phyloP scores from a whole-genome alignment of 2,329 filamentous ascomycete genomes.

The Hypomyces rosellus region DNA sequence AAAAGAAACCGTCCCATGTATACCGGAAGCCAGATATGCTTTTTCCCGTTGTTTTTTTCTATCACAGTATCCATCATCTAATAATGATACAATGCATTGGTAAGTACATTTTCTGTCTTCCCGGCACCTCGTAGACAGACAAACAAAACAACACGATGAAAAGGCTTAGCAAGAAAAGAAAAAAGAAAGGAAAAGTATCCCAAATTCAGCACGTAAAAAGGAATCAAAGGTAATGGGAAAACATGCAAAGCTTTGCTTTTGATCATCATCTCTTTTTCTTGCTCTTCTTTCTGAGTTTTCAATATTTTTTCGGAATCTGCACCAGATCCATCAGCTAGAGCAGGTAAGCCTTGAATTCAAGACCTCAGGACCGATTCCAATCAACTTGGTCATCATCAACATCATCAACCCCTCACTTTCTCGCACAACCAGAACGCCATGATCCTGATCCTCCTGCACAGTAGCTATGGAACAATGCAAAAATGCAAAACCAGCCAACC shows the following conservation, averaged over 20 bases:
- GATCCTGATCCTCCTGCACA: slow-evolving; percentile 11
- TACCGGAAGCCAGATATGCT: too few species aligned
- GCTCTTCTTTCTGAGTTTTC: background rate
- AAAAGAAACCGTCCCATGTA: too few species aligned
- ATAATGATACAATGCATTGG: too few species aligned
- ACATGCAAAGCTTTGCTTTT: too few species aligned
- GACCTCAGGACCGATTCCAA: slow-evolving; percentile 10
- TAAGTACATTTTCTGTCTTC: too few species aligned
- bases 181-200: background rate
- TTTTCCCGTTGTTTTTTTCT: background rate
- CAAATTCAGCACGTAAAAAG: background rate
- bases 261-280: background rate
- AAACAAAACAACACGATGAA: too few species aligned
- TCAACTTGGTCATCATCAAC: background rate
- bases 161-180: too few species aligned
- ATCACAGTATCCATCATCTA: background rate
- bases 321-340: slow-evolving; percentile 2
- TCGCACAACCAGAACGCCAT: slow-evolving; percentile 16
- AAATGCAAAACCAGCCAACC: slow-evolving; percentile 25
- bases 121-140: too few species aligned
- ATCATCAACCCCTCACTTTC: slow-evolving; percentile 2
- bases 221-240: background rate
- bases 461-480: slow-evolving; percentile 16
- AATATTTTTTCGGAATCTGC: background rate
- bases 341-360: slow-evolving; percentile 1